A percentile compares a stretch with the other conserved stretches of the same genome.
Conservation (phyloP, 768 basidiomycete species). For the Pulveroboletus sp. region DNA sequence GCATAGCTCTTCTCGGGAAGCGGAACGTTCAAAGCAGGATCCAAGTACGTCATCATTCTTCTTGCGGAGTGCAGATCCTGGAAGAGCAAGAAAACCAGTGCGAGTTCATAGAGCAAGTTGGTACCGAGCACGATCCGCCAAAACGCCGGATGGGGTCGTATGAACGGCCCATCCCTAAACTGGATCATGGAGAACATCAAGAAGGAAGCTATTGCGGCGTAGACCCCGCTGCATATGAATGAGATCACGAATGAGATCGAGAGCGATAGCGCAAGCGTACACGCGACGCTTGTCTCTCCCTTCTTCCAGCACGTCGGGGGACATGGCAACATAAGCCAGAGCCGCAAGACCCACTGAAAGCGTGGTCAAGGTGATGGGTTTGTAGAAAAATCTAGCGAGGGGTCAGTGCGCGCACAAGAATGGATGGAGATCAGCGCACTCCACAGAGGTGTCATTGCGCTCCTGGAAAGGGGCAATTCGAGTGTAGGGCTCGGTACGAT, state of each 20-base stretch:
- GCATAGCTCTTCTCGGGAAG: constrained; percentile 85
- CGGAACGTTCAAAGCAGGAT: constrained; percentile 63
- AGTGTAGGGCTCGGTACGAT: constrained; percentile 80
- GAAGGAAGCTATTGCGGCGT: constrained; percentile 71
- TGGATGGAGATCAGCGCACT: constrained; percentile 42
- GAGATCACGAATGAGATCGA: constrained; percentile 11
- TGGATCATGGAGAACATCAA: constrained; percentile 82
- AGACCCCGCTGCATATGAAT: constrained; percentile 55
- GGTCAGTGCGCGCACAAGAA: constrained; percentile 3
- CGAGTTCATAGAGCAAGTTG: constrained; percentile 80
- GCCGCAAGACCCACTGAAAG: constrained; percentile 61
- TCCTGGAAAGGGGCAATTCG: constrained; percentile 82
- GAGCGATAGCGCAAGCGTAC: constrained; percentile 41
- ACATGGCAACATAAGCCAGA: constrained; percentile 78
- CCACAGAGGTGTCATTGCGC: constrained; percentile 75
- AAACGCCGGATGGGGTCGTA: constrained; percentile 84
- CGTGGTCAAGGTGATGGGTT: constrained; percentile 74
- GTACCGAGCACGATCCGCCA: constrained; percentile 78
- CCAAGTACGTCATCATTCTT: constrained; percentile 74
- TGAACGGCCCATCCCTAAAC: constrained; percentile 85
- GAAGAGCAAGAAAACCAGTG: constrained; percentile 80
- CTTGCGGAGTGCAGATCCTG: constrained; percentile 78
- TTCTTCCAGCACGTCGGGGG: constrained; percentile 81
- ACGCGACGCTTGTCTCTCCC: constrained; percentile 76
- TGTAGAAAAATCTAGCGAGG: constrained; percentile 77